Evolutionary conservation across 345 rosid genomes (phyloP), one percentile per base, ranked within the genome.

Genomic region (Euphorbia pulcherrima): DNA sequence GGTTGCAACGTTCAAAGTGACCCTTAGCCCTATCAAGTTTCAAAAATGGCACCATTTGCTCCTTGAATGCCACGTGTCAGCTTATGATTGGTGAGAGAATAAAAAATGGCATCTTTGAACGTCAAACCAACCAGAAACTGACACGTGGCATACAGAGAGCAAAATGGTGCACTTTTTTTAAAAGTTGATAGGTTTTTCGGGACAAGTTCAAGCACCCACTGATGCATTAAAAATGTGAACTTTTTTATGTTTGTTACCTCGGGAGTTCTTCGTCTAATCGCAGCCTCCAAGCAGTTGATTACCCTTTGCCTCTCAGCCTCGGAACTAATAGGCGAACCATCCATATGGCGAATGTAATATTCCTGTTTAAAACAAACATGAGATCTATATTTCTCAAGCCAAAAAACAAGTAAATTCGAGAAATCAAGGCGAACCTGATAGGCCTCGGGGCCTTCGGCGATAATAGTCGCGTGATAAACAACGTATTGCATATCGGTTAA

Each of bases 301-400:
- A 95, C 89, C 51, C 97, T 83, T 57, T 87, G 93, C 78, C 96
- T 87, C 88, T 95, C 99, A 0, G 92, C 93, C 72, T 95, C 97
- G 1, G 99, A 92, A 75, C 88, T 90, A 67, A 92, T 69, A n/a
- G 97, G 96, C 29, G 86, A 79, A 37, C 97, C 97, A 77, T 95
- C 97, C 78, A 74, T 40, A 69, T 92, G 99, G 75, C 97, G 84
- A 62, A 95, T 92, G 75, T 83, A 95, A 71, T 89, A 95, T 60
- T 95, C 99, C 99, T 92, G 70, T 69, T 33, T 65, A 67, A n/a
- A 44, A 44, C 50, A 44, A 47, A 63, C 9, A 26, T 13, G 21
- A 50, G 59, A 57, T 62, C 54, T 53, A 12, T 18, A 2, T 18
- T 18, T 37, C 39, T 39, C 55, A 5, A 69, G 33, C 55, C 46